Percentiles rank a stretch among this genome's conserved stretches.
phyloP scores from a whole-genome alignment of 768 basidiomycete genomes.

The Leccinum aurantiacum region DNA sequence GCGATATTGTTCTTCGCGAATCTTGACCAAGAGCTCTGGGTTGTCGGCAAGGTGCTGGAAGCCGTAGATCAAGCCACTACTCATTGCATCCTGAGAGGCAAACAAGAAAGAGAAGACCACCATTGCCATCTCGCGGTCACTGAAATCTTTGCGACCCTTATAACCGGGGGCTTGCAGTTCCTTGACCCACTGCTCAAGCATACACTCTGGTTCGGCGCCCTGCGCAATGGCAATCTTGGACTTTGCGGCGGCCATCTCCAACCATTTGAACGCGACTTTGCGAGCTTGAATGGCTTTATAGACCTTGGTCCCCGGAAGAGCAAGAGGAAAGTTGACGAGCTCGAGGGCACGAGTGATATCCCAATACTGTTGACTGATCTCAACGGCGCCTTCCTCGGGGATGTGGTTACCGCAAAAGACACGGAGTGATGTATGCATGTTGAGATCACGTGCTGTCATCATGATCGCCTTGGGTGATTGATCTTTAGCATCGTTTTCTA shows the following conservation, averaged over 20 bases:
- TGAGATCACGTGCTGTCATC: conserved; percentile 89
- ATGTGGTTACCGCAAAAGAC: conserved; percentile 96
- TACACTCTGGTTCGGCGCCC: conserved; percentile 79
- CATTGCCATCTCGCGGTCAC: conserved; percentile 94
- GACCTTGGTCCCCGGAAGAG: conserved; percentile 94
- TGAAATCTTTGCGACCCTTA: conserved; percentile 85
- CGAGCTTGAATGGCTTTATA: conserved; percentile 91
- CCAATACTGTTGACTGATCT: conserved; percentile 96
- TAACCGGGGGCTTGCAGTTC: conserved; percentile 60
- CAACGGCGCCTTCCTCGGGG: conserved; percentile 69
- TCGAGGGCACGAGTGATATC: conserved; percentile 91
- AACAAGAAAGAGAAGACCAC: conserved; percentile 96
- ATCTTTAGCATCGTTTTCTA: conserved; percentile 51
- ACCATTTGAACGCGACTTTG: conserved; percentile 78
- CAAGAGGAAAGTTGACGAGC: conserved; percentile 97
- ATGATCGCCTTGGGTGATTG: conserved; percentile 63
- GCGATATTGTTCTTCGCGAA: conserved; percentile 86
- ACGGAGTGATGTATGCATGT: conserved; percentile 95
- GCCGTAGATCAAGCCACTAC: conserved; percentile 90
- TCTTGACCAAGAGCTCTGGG: conserved; percentile 84
- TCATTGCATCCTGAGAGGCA: conserved; percentile 98
- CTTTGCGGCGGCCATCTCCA: conserved; percentile 73
- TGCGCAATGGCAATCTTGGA: conserved; percentile 82
- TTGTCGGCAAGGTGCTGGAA: conserved; percentile 96
- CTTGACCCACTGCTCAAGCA: conserved; percentile 91